Evolutionary conservation across 805 yeast species (phyloP).

Genomic region (Saccharomycopsis sp.): DNA sequence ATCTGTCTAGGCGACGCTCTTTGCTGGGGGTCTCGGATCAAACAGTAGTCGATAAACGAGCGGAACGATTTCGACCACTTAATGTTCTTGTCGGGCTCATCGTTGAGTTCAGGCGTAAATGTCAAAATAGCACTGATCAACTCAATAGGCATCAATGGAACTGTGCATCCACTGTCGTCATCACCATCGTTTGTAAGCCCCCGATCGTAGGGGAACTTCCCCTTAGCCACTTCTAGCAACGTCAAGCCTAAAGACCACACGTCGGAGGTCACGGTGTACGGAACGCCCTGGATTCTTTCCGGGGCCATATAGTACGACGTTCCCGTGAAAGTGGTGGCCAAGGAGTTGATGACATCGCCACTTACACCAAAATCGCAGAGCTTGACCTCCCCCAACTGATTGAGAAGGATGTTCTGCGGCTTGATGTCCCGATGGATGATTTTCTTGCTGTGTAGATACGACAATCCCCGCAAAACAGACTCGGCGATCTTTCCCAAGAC

Average conservation of each 20-base stretch:
- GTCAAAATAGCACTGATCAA: constrained; percentile 73
- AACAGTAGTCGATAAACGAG: constrained; percentile 72
- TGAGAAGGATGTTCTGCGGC: constrained; percentile 86
- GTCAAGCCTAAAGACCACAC: constrained; percentile 96
- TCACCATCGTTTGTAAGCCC: constrained; percentile 26
- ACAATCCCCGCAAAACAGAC: constrained; percentile 74
- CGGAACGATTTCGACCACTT: constrained; percentile 79
- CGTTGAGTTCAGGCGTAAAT: constrained; percentile 71
- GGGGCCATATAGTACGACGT: constrained; percentile 99
- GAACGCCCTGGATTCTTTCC: constrained; percentile 91
- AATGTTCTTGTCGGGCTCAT: constrained; percentile 69
- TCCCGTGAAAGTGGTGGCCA: constrained; percentile 95
- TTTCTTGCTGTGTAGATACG: constrained; percentile 79
- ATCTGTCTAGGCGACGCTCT: constrained; percentile 92
- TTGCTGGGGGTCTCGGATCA: constrained; percentile 69
- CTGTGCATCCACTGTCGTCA: constrained; percentile 31
- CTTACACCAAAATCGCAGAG: constrained; percentile 97
- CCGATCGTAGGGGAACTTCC: constrained; percentile 72
- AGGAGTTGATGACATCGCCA: constrained; percentile 91
- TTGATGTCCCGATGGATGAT: constrained; percentile 95
- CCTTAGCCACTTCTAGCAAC: constrained; percentile 84
- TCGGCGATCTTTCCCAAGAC: constrained; percentile 88
- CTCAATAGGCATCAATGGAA: constrained; percentile 78
- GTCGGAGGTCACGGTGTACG: constrained; percentile 91
- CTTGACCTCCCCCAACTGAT: constrained; percentile 73